Evolutionary conservation across 2,329 filamentous ascomycete species (phyloP), one percentile per base, ranked within the genome.

Genomic region (Xylariaceae sp.): DNA sequence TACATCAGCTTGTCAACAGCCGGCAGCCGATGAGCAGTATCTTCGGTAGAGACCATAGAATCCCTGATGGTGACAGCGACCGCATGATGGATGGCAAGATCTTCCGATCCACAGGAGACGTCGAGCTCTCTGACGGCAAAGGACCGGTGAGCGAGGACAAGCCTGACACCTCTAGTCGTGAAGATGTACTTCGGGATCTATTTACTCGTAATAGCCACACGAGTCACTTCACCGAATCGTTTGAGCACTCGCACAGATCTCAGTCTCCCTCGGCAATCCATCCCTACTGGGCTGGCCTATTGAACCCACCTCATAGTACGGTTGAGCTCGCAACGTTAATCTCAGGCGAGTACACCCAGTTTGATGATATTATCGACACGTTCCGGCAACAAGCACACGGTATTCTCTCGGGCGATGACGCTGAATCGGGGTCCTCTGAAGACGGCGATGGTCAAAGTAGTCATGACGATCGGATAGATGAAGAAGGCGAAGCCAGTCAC

Each of bases 11-110:
- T 5, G 83, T 94, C 10, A 82, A 86, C 11, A 85, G 88, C 55
- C 83, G 88, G 48, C 88, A 91, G 67, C 89, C 90, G 0, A 80
- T 93, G 51, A 92, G 89, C 70, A 85, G 84, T 64, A 75, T 84
- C 53, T 92, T 92, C 62, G 89, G 88, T 1, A 85, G 90, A 49
- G 87, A 90, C 61, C 87, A 87, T 1, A 78, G 81, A 57, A 85
- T 90, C 15, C 86, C 88, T 2, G 74, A 79, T 0, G 85, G 83
- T 11, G 86, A 90, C 59, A 75, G 79, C 35, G 80, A 79, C n/a
- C 79, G 83, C 57, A 79, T 75, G 9, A 82, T 85, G 52, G 82
- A 89, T 66, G 89, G 88, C 58, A 92, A 92, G 70, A 76, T 79
- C n/a, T 76, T 80, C 49, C 80, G 82, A 54, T 72, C 75, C 3